Conservation (phyloP, 2,329 filamentous ascomycete species). For the Cytospora paraplurivora region DNA sequence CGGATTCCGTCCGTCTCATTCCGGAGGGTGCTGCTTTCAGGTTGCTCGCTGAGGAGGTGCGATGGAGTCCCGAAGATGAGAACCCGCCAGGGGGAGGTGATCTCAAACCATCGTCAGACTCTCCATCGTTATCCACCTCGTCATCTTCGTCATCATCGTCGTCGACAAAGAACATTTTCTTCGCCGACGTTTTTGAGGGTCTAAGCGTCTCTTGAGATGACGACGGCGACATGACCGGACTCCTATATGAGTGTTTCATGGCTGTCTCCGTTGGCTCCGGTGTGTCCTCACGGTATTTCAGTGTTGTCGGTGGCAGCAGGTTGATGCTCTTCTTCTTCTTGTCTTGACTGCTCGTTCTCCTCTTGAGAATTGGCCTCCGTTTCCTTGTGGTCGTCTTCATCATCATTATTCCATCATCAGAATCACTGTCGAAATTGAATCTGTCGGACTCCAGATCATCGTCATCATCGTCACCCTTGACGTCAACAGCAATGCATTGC, state of each 20-base stretch:
- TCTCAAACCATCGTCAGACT: slow-evolving; percentile 29
- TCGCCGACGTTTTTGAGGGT: slow-evolving; percentile 67
- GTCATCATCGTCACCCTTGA: slow-evolving; percentile 76
- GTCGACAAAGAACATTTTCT: slow-evolving; percentile 64
- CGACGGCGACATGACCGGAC: slow-evolving; percentile 66
- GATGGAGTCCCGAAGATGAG: slow-evolving; percentile 42
- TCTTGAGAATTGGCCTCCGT: slow-evolving; percentile 55
- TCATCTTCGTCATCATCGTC: slow-evolving; percentile 56
- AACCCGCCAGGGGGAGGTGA: slow-evolving; percentile 29
- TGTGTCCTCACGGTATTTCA: slow-evolving; percentile 81
- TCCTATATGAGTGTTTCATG: slow-evolving; percentile 62
- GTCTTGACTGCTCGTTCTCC: slow-evolving; percentile 44
- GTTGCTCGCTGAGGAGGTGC: slow-evolving; percentile 52
- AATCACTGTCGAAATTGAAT: slow-evolving; percentile 60
- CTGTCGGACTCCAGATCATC: slow-evolving; percentile 46
- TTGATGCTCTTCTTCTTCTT: slow-evolving; percentile 80
- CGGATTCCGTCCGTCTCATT: slow-evolving; percentile 78
- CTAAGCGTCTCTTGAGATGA: slow-evolving; percentile 82
- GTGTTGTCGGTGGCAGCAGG: slow-evolving; percentile 81
- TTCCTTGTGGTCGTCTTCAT: slow-evolving; percentile 70
- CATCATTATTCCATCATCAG: slow-evolving; percentile 78
- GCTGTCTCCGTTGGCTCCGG: slow-evolving; percentile 65
- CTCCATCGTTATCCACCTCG: slow-evolving; percentile 31
- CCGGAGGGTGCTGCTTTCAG: slow-evolving; percentile 57
- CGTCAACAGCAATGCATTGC: slow-evolving; percentile 92